Evolutionary conservation across 768 basidiomycete species (phyloP).

Genomic region (Agrocybe chaxingu): DNA sequence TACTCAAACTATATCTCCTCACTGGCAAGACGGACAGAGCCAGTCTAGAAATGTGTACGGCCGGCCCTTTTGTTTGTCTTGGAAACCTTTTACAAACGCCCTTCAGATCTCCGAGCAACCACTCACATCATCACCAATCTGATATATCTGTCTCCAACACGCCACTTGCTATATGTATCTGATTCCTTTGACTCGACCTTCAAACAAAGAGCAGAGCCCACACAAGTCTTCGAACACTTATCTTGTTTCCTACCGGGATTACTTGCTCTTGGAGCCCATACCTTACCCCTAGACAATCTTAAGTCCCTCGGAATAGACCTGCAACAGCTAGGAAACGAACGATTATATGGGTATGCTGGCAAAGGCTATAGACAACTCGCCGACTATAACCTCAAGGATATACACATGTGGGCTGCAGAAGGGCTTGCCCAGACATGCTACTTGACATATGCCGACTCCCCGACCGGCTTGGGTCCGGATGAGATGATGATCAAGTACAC

Average conservation of each 20-base stretch:
- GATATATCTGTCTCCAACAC: conserved; percentile 62
- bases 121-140: conserved; percentile 18
- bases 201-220: conserved; percentile 28
- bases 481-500: conserved; percentile 34
- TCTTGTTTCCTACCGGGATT: conserved; percentile 79
- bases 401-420: conserved; percentile 75
- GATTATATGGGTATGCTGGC: conserved; percentile 31
- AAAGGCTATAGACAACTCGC: conserved; percentile 33
- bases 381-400: conserved; percentile 49
- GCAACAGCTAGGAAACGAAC: conserved; percentile 35
- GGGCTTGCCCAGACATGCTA: conserved; percentile 73
- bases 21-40: conserved; percentile 46
- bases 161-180: conserved; percentile 68
- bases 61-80: too few species aligned
- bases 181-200: conserved; percentile 36
- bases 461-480: conserved; percentile 68
- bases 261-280: conserved; percentile 66
- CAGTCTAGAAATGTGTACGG: too few species aligned
- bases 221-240: conserved; percentile 65
- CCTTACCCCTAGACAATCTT: conserved; percentile 55
- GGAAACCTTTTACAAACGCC: too few species aligned
- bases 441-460: conserved; percentile 67
- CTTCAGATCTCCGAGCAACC: too few species aligned
- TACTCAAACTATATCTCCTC: conserved; percentile 70
- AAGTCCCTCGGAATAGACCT: conserved; percentile 44